Evolutionary conservation across 169 alveolate genomes (phyloP).

Genomic region (Plasmodium falciparum): DNA sequence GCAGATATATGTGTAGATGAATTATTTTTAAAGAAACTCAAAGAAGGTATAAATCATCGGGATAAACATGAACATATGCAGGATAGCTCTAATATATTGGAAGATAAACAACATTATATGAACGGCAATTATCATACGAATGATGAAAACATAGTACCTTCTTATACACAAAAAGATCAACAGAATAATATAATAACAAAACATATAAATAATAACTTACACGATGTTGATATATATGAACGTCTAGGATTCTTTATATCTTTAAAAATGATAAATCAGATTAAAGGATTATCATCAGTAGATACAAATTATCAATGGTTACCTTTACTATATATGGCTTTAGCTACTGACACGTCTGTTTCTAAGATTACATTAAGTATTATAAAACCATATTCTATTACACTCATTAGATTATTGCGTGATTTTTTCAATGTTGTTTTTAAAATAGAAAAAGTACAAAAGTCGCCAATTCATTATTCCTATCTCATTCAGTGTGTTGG

Average conservation of each 20-base stretch:
- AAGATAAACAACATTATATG: not conserved
- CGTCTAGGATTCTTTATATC: conserved; percentile 73
- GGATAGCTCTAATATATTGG: not conserved
- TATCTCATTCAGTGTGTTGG: conserved; percentile 74
- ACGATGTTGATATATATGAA: conserved; percentile 68
- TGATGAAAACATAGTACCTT: not conserved
- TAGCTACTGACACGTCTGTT: conserved; percentile 62
- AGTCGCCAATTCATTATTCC: conserved; percentile 62
- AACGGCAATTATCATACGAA: not conserved
- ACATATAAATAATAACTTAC: not conserved
- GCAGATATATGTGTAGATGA: conserved; percentile 56
- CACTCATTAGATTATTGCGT: conserved; percentile 50
- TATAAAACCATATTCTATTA: conserved; percentile 67
- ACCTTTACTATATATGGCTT: conserved; percentile 69
- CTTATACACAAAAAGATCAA: not conserved
- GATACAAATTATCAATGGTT: conserved; percentile 76
- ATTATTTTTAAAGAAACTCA: conserved; percentile 14
- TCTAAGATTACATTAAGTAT: conserved; percentile 46
- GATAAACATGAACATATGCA: not conserved
- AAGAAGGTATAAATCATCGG: not conserved
- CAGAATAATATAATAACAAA: not conserved
- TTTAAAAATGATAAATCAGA: conserved; percentile 59
- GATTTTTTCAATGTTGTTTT: conserved; percentile 73
- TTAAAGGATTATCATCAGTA: conserved; percentile 66
- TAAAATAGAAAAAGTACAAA: conserved; percentile 67